Percentiles rank a stretch among this genome's conserved stretches.
Conservation (phyloP, 176 grass and related monocot species). For the Ensete ventricosum region DNA sequence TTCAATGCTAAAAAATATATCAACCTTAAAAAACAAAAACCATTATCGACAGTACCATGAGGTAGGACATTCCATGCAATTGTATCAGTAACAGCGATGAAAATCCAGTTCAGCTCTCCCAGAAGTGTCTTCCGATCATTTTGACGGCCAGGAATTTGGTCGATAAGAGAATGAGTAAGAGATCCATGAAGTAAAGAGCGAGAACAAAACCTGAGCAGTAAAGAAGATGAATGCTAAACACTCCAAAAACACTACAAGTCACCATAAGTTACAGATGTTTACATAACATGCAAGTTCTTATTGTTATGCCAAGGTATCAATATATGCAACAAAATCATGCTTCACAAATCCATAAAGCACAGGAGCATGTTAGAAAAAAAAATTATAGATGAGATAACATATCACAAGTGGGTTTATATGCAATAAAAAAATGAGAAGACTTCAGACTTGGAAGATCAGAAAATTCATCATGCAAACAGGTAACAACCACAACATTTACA, state of each 20-base stretch:
- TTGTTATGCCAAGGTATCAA: background rate
- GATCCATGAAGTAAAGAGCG: slow-evolving; percentile 67
- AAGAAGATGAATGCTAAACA: background rate
- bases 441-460: too few species aligned
- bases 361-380: too few species aligned
- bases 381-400: background rate
- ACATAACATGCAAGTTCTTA: background rate
- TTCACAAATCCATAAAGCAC: too few species aligned
- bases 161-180: slow-evolving; percentile 55
- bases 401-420: too few species aligned
- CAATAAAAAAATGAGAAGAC: too few species aligned
- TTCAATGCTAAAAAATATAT: too few species aligned
- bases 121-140: slow-evolving; percentile 98
- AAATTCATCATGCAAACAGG: too few species aligned
- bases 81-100: slow-evolving; percentile 92
- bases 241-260: background rate
- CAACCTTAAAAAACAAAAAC: background rate
- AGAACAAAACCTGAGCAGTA: slow-evolving; percentile 65
- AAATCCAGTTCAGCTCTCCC: slow-evolving; percentile 99
- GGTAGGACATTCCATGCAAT: slow-evolving; percentile 99
- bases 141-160: slow-evolving; percentile 90
- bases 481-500: too few species aligned
- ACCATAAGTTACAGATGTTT: background rate
- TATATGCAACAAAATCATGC: background rate
- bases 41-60: slow-evolving; percentile 50